Evolutionary conservation across 768 basidiomycete species (phyloP), one percentile per base, ranked within the genome.

Genomic region (Tricholoma sp.): DNA sequence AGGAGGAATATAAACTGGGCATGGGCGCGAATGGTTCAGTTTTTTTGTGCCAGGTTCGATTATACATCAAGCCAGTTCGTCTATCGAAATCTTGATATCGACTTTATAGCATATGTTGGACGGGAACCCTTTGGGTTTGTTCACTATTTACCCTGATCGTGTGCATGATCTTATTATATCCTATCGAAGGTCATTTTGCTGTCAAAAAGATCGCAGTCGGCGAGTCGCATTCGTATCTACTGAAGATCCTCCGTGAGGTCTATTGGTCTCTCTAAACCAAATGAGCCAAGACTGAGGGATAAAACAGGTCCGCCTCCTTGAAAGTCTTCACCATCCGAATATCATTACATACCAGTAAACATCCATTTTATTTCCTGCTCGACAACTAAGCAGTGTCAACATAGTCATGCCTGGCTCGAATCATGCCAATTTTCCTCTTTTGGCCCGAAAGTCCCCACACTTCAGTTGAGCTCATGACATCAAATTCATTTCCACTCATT

Each of bases 161-260:
- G 50, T 61, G 39, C 39, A 29, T 29, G 36, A 56, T 42, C 31
- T 54, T 33, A 55, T 44, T 32, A 52, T 34, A 6, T 48, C 28
- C 41, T 55, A 10, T 11, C 48, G 20, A 61, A 82, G 90, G 90
- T 29, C 87, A 86, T 61, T 97, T 95, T 68, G 95, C 95, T 0
- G 90, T 97, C 48, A 98, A 98, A 75, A 98, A 97, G 69, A 93
- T 98, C 18, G 94, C 96, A 0, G 90, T 98, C 0, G 94, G 94
- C 49, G 84, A 91, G 65, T 95, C 92, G 0, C 89, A 93, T 61
- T 78, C 85, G 2, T 95, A 95, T 72, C 76, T 96, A 6, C 72
- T 94, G 39, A 86, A 85, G 50, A 94, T 91, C 54, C 74, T 95
- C 37, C 83, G 84, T 44, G 94, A 95, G 76, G 85, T 80, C 44